These are phyloP conservation scores for Cadophora luteo-olivacea DNA, from an alignment of 2,329 filamentous ascomycete genomes.

Conservation along the genomic window DNA sequence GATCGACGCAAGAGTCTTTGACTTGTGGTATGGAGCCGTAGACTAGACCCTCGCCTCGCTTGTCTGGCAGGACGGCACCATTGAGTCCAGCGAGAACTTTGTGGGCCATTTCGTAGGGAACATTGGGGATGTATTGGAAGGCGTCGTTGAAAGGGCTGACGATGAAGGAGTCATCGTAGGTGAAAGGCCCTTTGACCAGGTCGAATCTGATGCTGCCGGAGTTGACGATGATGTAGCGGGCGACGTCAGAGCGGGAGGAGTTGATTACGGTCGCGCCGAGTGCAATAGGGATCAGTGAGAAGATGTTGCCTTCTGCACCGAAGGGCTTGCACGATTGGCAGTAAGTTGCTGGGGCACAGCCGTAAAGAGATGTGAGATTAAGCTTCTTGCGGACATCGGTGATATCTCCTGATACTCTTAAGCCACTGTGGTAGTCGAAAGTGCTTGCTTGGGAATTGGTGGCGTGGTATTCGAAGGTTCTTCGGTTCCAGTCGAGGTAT, in stretches of 20 bases:
- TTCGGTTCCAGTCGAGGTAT: conserved; percentile 93
- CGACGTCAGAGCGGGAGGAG: conserved; percentile 60
- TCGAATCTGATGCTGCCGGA: conserved; percentile 93
- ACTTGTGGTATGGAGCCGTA: conserved; percentile 33
- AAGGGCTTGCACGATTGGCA: conserved; percentile 86
- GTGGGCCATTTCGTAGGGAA: conserved; percentile 77
- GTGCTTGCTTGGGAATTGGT: conserved; percentile 71
- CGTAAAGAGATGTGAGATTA: conserved; percentile 73
- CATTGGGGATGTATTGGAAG: conserved; percentile 77
- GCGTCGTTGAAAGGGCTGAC: conserved; percentile 86
- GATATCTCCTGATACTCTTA: conserved; percentile 74
- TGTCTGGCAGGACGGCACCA: conserved; percentile 47
- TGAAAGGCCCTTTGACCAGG: conserved; percentile 89
- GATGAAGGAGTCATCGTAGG: conserved; percentile 81
- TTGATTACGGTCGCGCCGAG: conserved; percentile 73
- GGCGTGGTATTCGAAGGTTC: conserved; percentile 76
- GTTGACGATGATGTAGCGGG: conserved; percentile 79
- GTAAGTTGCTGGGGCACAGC: conserved; percentile 78
- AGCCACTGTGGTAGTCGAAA: conserved; percentile 77
- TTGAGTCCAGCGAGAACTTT: conserved; percentile 68
- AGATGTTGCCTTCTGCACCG: conserved; percentile 75
- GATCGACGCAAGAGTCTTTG: conserved; percentile 46
- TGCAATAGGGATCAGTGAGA: conserved; percentile 63
- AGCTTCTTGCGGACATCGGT: conserved; percentile 70
- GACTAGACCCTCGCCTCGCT: conserved; percentile 26